These are phyloP conservation scores for Eimeria tenella DNA, from an alignment of 169 alveolate genomes.

Conservation along the genomic window DNA sequence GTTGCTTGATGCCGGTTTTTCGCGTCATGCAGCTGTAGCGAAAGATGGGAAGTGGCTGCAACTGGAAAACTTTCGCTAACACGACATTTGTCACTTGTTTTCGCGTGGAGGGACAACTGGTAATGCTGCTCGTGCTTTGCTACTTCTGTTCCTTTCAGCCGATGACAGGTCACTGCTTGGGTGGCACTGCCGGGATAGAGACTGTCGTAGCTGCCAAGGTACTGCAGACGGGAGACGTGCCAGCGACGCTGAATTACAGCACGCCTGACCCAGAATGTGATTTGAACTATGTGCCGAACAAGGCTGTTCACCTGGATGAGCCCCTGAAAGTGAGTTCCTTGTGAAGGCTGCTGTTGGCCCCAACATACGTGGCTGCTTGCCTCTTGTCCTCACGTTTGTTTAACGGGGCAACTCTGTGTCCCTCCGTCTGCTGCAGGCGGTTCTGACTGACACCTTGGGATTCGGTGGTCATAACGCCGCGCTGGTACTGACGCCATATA, in stretches of 20 bases:
- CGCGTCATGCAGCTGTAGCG: not conserved
- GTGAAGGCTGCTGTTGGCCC: conserved; percentile 61
- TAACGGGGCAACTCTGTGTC: not conserved
- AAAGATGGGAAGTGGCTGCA: too few relatives aligned
- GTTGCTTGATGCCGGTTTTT: not conserved
- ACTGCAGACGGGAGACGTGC: conserved; percentile 84
- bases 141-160: conserved; percentile 54
- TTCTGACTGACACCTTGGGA: conserved; percentile 83
- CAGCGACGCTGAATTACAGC: conserved; percentile 86
- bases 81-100: too few relatives aligned
- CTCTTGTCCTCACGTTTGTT: not conserved
- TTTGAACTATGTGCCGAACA: conserved; percentile 85
- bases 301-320: conserved; percentile 71
- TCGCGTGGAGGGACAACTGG: too few relatives aligned
- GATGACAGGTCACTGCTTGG: conserved; percentile 89
- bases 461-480: conserved; percentile 89
- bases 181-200: conserved; percentile 87
- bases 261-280: conserved; percentile 86
- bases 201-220: conserved; percentile 84
- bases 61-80: too few relatives aligned
- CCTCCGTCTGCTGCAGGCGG: conserved; percentile 67
- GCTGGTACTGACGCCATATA: conserved; percentile 78
- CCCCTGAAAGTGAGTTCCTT: conserved; percentile 4
- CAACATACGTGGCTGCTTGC: not conserved
- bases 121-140: not conserved